Conservation (phyloP, 192 early-diverging fungal species). For the Chytriomyces sp. region DNA sequence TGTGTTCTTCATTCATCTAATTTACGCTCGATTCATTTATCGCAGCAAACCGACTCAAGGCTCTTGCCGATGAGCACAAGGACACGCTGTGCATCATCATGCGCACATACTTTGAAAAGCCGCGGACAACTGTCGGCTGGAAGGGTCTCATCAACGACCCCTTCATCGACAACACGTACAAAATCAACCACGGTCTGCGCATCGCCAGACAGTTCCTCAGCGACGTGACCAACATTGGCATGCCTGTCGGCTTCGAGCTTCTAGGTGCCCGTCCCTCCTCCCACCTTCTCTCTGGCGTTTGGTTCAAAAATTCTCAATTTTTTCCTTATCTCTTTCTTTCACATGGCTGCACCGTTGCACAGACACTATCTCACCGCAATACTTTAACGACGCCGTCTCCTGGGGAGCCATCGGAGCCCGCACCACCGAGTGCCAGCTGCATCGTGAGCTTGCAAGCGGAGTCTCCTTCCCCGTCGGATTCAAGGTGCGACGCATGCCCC, state of each 20-base stretch:
- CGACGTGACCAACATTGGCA: conserved; percentile 80
- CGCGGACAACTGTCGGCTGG: conserved; percentile 96
- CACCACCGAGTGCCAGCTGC: conserved; percentile 96
- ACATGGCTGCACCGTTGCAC: background rate
- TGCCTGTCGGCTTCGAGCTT: conserved; percentile 89
- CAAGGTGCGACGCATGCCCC: conserved; percentile 56
- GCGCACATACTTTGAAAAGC: conserved; percentile 99
- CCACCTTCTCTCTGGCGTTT: no score
- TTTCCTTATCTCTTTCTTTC: background rate
- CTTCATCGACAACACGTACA: conserved; percentile 70
- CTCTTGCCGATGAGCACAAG: conserved; percentile 65
- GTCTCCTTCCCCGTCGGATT: conserved; percentile 97
- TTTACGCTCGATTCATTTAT: no score
- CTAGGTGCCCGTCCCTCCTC: conserved; percentile 62
- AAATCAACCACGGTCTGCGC: conserved; percentile 95
- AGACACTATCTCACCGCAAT: conserved; percentile 97
- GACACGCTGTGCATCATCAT: conserved; percentile 89
- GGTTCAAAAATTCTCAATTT: background rate
- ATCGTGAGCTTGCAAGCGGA: conserved; percentile 93
- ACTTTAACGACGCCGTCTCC: conserved; percentile 90
- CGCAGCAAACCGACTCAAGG: conserved; percentile 49
- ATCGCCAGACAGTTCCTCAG: conserved; percentile 81
- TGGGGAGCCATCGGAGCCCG: conserved; percentile 98
- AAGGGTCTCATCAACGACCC: conserved; percentile 86
- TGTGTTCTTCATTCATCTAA: no score